Evolutionary conservation across 202 grass and related monocot genomes (phyloP), one percentile per base, ranked within the genome.

Genomic region (Musa balbisiana): DNA sequence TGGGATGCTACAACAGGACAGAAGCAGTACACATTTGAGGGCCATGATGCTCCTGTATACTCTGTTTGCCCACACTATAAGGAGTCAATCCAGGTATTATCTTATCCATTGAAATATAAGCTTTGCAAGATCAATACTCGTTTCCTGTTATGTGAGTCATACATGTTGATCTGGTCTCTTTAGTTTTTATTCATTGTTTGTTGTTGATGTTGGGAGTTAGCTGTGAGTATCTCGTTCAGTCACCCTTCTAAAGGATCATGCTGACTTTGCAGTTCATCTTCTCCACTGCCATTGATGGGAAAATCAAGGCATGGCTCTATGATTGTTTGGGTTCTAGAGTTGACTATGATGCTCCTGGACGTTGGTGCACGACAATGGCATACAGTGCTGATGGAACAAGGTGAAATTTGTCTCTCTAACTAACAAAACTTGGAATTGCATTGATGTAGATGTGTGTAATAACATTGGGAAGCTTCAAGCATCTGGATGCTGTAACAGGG

Each of bases 291-390:
- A 88, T 92, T 52, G 96, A 99, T 82, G 91, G 96, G 51, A 99
- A 99, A 88, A 99, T 99, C 65, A 99, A 99, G 71, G 96, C 96
- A 78, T 99, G 96, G 96, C 62, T 99, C 13, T 99, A 99, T 76
- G 96, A 99, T 66, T 90, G 87, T 83, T 76, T 92, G 77, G 91
- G 96, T 53, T 92, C 96, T 16, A 92, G 89, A 76, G 89, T 99
- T 56, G 89, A 92, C 78, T 99, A 95, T 76, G 89, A 92, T 88
- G 96, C 96, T 64, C 96, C 96, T 71, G 91, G 91, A 56, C 85
- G 92, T 81, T 99, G 96, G 96, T 95, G 96, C 78, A 90, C 91
- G 43, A 92, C 89, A 17, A 99, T 99, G 96, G 71, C 96, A 70
- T 99, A 95, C 73, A 99, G 85, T 84, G 91, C 91, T 68, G 96